A percentile compares a stretch with the other conserved stretches of the same genome.
phyloP scores from a whole-genome alignment of 768 basidiomycete species.

The Sarcomyxa edulis region DNA sequence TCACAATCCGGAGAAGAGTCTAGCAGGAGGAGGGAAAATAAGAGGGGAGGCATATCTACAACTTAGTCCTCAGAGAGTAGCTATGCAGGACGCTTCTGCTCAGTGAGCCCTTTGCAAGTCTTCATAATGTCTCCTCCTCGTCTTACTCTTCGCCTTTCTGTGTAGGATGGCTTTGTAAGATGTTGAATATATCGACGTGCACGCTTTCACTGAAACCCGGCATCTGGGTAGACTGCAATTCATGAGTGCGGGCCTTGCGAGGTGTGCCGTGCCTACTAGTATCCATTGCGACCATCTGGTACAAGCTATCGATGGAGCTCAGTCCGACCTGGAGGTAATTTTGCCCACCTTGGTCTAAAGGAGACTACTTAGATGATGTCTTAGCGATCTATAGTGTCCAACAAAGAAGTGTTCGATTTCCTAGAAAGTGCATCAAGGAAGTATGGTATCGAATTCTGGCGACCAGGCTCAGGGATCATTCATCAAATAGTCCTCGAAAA shows the following conservation, averaged over 20 bases:
- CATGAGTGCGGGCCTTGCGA: conserved; percentile 89
- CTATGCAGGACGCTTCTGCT: conserved; percentile 94
- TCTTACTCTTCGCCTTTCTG: conserved; percentile 8
- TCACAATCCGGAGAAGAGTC: conserved; percentile 65
- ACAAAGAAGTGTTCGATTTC: conserved; percentile 97
- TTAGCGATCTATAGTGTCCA: conserved; percentile 79
- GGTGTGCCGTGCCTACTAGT: conserved; percentile 81
- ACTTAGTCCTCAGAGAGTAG: conserved; percentile 87
- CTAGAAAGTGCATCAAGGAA: conserved; percentile 86
- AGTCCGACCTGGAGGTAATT: conserved; percentile 73
- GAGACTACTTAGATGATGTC: conserved; percentile 1
- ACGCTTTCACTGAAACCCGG: background rate
- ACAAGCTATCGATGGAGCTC: conserved; percentile 86
- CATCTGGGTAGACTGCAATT: conserved; percentile 71
- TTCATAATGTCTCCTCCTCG: background rate
- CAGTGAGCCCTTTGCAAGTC: no score
- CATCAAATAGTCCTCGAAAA: conserved; percentile 99
- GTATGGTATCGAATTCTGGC: conserved; percentile 98
- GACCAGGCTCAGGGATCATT: conserved; percentile 92
- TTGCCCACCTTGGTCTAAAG: background rate
- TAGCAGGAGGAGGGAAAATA: conserved; percentile 60
- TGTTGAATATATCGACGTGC: conserved; percentile 4
- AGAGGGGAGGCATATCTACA: conserved; percentile 89
- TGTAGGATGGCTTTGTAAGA: conserved; percentile 78
- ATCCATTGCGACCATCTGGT: conserved; percentile 99